Evolutionary conservation across 2,329 filamentous ascomycete genomes (phyloP).

Genomic region (Cladophialophora carrionii): DNA sequence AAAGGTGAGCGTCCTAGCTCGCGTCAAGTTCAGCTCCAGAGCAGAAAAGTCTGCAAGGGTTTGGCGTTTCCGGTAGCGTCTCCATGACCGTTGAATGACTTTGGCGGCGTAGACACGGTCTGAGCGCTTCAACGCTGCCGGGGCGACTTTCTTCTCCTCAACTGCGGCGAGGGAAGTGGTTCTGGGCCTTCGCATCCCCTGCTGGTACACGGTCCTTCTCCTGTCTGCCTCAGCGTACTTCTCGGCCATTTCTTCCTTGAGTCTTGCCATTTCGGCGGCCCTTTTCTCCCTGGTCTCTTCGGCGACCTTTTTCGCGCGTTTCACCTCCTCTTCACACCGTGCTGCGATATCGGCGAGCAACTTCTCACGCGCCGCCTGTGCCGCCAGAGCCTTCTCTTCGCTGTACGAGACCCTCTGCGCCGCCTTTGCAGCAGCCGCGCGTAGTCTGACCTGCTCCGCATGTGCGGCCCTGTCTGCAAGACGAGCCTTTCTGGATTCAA

Average conservation of each 20-base stretch:
- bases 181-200: conserved; percentile 54
- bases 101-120: conserved; percentile 58
- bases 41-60: conserved; percentile 56
- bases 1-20: conserved; percentile 58
- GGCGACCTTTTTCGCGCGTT: conserved; percentile 67
- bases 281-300: conserved; percentile 68
- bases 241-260: conserved; percentile 66
- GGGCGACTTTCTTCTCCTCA: conserved; percentile 49
- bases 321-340: conserved; percentile 67
- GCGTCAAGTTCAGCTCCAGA: conserved; percentile 58
- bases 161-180: conserved; percentile 55
- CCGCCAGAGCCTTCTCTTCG: conserved; percentile 66
- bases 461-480: conserved; percentile 67
- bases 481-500: conserved; percentile 66
- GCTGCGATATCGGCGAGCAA: conserved; percentile 67
- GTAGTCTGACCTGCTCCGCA: conserved; percentile 66
- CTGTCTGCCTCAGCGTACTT: conserved; percentile 66
- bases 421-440: conserved; percentile 65
- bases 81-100: conserved; percentile 63
- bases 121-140: conserved; percentile 45
- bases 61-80: conserved; percentile 53
- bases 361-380: conserved; percentile 65
- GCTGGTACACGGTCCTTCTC: conserved; percentile 55
- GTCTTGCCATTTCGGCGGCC: conserved; percentile 62
- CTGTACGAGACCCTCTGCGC: conserved; percentile 59